Base-by-base conservation (phyloP, 306 rosid genomes). In the Biancaea sappan region DNA sequence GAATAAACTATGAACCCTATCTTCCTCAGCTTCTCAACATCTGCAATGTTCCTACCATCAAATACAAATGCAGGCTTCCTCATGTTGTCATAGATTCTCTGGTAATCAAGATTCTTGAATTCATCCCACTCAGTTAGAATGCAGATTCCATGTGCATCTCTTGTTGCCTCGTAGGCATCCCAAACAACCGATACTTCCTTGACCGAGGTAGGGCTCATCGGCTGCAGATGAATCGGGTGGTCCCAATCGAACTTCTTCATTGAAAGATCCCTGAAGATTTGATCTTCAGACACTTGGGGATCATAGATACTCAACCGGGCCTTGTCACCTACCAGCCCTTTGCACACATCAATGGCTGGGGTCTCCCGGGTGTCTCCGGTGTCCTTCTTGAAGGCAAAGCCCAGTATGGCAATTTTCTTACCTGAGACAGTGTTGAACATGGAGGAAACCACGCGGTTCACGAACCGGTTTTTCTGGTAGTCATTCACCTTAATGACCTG, bases 211-310 rank as follows among this genome's bases (percentile, higher is more conserved):
- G 97, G 97, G 79, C 94, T 91, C 41, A 65, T 10, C 8, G 91
- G 97, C 41, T 91, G 97, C 41, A 89, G 94, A 84, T 91, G 94
- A 52, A 79, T 75, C 5, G 97, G 97, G 54, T 91, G 97, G 65
- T 91, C 97, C 97, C 97, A 91, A 71, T 91, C 97, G 12, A 91
- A 91, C 77, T 89, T 91, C 82, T 91, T 91, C 97, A 89, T 87
- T 10, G 94, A 77, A 4, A 91, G 85, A 74, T 91, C 97, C 87
- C 86, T 85, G 44, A 51, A 71, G 65, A 91, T 91, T 74, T 91
- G 97, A 8, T 85, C 94, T 63, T 87, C 91, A 0, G 84, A 65
- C 6, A 91, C 97, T 84, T 91, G 97, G 8, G 97, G 97, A 72
- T 91, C 97, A 2, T 82, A 91, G 15, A 91, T 89, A 92, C 97